Percentiles rank a stretch among this genome's conserved stretches.
Evolutionary conservation across 164 flowering plant species (phyloP).

Genomic region (Aristolochia fimbriata): DNA sequence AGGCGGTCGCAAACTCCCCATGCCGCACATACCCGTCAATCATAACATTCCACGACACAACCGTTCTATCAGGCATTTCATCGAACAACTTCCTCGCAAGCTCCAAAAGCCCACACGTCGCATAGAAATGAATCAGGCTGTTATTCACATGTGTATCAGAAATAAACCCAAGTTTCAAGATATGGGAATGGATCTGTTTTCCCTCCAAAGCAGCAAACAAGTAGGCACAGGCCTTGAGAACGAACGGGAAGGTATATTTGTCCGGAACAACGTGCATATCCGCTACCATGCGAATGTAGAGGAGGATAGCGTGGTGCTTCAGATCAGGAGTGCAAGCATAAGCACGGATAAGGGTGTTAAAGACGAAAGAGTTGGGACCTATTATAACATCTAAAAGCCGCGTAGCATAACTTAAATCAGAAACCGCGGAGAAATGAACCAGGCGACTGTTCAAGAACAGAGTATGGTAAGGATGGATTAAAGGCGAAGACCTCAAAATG

Average conservation of each 20-base stretch:
- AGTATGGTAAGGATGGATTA: slow-evolving; percentile 16
- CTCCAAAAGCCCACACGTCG: slow-evolving; percentile 42
- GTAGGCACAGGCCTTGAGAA: slow-evolving; percentile 67
- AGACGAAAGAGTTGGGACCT: slow-evolving; percentile 51
- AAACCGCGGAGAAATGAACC: slow-evolving; percentile 32
- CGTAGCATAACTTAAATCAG: slow-evolving; percentile 32
- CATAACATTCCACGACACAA: slow-evolving; percentile 72
- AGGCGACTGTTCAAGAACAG: slow-evolving; percentile 40
- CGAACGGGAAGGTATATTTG: slow-evolving; percentile 67
- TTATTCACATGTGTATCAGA: slow-evolving; percentile 47
- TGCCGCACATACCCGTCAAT: slow-evolving; percentile 44
- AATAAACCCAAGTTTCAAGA: slow-evolving; percentile 47
- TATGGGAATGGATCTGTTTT: slow-evolving; percentile 39
- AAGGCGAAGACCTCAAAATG: slow-evolving; percentile 29
- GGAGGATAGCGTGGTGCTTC: slow-evolving; percentile 28
- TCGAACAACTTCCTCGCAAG: slow-evolving; percentile 44
- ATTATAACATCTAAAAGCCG: slow-evolving; percentile 29
- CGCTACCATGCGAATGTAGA: slow-evolving; percentile 16
- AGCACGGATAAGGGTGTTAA: slow-evolving; percentile 61
- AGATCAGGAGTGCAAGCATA: slow-evolving; percentile 28
- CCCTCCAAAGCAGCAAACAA: slow-evolving; percentile 47
- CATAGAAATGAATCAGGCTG: slow-evolving; percentile 63
- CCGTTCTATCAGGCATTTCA: slow-evolving; percentile 42
- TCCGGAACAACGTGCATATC: slow-evolving; percentile 35
- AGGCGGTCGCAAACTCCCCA: slow-evolving; percentile 45